A percentile compares a stretch with the other conserved stretches of the same genome.
Conservation (phyloP, 768 basidiomycete species). For the Exidia glandulosa region DNA sequence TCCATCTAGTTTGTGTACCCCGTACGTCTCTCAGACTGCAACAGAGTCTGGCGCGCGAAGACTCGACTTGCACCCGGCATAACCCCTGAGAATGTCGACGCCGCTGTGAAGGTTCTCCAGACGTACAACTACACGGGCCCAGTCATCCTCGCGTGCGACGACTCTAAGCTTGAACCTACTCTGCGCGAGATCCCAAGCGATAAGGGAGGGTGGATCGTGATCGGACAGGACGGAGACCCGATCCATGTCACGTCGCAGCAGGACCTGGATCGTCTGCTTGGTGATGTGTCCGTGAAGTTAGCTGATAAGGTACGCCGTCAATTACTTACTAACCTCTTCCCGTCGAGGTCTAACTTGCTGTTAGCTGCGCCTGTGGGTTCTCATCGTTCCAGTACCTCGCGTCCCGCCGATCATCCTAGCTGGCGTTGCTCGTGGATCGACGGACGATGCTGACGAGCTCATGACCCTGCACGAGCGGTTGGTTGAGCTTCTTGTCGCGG, state of each 20-base stretch:
- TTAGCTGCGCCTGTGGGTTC: constrained; percentile 25
- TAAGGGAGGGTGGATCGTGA: constrained; percentile 7
- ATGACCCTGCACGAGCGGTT: not conserved
- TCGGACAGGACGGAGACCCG: constrained; percentile 8
- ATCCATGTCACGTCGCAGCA: constrained; percentile 7
- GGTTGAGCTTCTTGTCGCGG: not conserved
- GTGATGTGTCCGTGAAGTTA: constrained; percentile 4
- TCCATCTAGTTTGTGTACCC: constrained; percentile 6
- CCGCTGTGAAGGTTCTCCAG: not conserved
- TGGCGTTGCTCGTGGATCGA: constrained; percentile 4
- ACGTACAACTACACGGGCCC: constrained; percentile 10
- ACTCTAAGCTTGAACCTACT: constrained; percentile 10
- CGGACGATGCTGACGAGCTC: not conserved
- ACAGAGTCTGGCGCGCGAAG: constrained; percentile 6
- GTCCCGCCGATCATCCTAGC: constrained; percentile 26
- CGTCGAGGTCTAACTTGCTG: not conserved
- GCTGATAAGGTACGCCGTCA: constrained; percentile 11
- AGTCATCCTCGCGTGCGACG: constrained; percentile 11
- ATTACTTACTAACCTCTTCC: not conserved
- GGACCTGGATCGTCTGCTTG: constrained; percentile 8
- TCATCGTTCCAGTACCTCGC: constrained; percentile 21
- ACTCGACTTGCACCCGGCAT: too few relatives aligned
- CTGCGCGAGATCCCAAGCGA: constrained; percentile 6
- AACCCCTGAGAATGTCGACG: constrained; percentile 3
- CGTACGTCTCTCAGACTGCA: constrained; percentile 14